Conservation (phyloP, 1,139 yeast species). For the Geotrichum reessii region DNA sequence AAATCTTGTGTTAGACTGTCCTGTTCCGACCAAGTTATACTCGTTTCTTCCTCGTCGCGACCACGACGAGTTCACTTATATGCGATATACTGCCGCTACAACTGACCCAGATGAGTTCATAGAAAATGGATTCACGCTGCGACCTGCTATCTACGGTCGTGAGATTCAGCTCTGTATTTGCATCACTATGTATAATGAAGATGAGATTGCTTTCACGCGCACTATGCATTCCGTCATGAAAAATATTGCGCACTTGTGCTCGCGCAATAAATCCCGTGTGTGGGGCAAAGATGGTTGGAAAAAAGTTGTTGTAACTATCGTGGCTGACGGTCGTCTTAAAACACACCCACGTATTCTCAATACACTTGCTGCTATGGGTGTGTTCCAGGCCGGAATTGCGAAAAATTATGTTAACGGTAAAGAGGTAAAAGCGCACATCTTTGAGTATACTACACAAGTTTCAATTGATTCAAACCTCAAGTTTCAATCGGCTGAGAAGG, state of each 20-base stretch:
- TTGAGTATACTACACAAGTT: conserved; percentile 89
- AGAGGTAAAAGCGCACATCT: conserved; percentile 85
- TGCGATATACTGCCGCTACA: conserved; percentile 94
- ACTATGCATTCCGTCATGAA: conserved; percentile 92
- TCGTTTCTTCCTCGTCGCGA: conserved; percentile 76
- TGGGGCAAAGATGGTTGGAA: conserved; percentile 98
- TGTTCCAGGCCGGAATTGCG: conserved; percentile 94
- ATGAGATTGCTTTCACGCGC: conserved; percentile 78
- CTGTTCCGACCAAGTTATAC: conserved; percentile 80
- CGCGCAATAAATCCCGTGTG: conserved; percentile 68
- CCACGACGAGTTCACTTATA: conserved; percentile 85
- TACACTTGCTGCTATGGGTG: conserved; percentile 85
- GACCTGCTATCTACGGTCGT: conserved; percentile 78
- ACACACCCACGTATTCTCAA: conserved; percentile 77
- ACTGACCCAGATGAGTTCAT: conserved; percentile 79
- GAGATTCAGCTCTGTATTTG: conserved; percentile 87
- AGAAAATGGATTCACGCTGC: conserved; percentile 72
- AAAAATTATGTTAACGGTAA: conserved; percentile 86
- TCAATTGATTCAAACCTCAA: conserved; percentile 78
- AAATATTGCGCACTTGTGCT: conserved; percentile 80
- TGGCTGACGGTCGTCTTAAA: conserved; percentile 89
- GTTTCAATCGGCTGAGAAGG: conserved; percentile 74
- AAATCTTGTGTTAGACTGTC: conserved; percentile 82
- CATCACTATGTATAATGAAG: conserved; percentile 95
- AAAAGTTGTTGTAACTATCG: conserved; percentile 81